Percentiles rank a stretch among this genome's conserved stretches.
These are phyloP conservation scores for Nemania sp. DNA, from an alignment of 2,329 filamentous ascomycete genomes.

Conservation along the genomic window DNA sequence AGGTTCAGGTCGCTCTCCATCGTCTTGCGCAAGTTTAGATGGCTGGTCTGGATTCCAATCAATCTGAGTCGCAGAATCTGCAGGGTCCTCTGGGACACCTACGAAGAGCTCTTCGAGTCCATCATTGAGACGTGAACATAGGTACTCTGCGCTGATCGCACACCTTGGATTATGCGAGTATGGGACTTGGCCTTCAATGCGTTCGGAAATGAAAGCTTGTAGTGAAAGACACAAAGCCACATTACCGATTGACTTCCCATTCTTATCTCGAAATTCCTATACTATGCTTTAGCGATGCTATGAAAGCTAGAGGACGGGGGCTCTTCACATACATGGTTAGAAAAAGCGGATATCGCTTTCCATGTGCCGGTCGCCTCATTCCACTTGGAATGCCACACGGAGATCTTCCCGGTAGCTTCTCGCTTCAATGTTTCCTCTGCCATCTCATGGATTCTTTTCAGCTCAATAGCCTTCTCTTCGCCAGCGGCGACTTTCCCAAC, in stretches of 20 bases:
- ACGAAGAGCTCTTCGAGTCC: no score
- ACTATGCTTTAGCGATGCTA: no score
- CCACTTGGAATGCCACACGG: not conserved
- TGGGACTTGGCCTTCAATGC: not conserved
- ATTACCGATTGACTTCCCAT: slow-evolving; percentile 1
- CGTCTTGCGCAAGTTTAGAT: no score
- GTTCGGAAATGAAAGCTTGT: not conserved
- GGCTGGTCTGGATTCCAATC: no score
- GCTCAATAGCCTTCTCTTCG: not conserved
- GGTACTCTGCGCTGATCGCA: not conserved
- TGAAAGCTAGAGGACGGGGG: no score
- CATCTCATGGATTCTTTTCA: no score
- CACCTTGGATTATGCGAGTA: not conserved
- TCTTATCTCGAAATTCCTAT: slow-evolving; percentile 12
- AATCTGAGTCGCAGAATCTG: no score
- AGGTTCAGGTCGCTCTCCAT: no score
- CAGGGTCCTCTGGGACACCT: no score
- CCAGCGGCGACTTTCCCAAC: no score
- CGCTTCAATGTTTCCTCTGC: no score
- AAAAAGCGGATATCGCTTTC: no score
- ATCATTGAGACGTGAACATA: not conserved
- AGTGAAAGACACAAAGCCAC: not conserved
- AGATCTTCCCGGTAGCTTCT: slow-evolving; percentile 3
- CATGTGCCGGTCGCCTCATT: not conserved
- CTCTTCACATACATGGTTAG: not conserved